Conservation (phyloP, 1,139 yeast species). For the Yamadazyma spencermartinsiae region DNA sequence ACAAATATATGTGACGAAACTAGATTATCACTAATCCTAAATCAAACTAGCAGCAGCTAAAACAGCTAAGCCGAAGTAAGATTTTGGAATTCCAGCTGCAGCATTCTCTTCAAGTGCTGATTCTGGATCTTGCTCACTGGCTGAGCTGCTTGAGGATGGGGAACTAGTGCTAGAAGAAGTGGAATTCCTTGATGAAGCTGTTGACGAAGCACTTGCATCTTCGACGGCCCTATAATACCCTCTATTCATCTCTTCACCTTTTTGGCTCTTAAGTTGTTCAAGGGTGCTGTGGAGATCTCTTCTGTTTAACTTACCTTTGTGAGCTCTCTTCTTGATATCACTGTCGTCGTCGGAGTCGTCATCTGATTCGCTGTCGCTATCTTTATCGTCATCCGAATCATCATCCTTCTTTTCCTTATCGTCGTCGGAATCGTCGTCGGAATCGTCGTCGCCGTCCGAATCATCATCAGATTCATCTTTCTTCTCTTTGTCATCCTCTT, state of each 20-base stretch:
- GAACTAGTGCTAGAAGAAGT: too few relatives aligned
- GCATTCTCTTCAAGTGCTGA: not conserved
- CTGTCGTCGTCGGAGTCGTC: slow-evolving; percentile 5
- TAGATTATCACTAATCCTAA: not conserved
- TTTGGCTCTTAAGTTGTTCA: slow-evolving; percentile 3
- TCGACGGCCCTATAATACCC: slow-evolving; percentile 1
- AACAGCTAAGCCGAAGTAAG: slow-evolving; percentile 5
- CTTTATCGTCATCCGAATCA: not conserved
- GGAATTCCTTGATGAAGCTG: not conserved
- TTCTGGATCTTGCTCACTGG: not conserved
- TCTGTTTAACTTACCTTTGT: not conserved
- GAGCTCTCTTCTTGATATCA: slow-evolving; percentile 3
- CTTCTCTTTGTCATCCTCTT: too few relatives aligned
- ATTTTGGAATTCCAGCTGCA: not conserved
- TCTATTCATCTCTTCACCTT: slow-evolving; percentile 4
- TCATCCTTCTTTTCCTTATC: not conserved
- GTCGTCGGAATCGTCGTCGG: slow-evolving; percentile 1
- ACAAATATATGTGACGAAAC: slow-evolving; percentile 1
- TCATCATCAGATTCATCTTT: slow-evolving; percentile 1
- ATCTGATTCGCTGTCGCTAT: slow-evolving; percentile 4
- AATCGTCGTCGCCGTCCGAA: slow-evolving; percentile 2
- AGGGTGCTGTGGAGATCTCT: slow-evolving; percentile 5
- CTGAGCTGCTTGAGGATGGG: too few relatives aligned
- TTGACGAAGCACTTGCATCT: not conserved
- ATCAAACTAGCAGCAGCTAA: slow-evolving; percentile 6